Evolutionary conservation across 352 stramenopile species (phyloP), one percentile per base, ranked within the genome.

Genomic region (Thalassiosira oceanica): DNA sequence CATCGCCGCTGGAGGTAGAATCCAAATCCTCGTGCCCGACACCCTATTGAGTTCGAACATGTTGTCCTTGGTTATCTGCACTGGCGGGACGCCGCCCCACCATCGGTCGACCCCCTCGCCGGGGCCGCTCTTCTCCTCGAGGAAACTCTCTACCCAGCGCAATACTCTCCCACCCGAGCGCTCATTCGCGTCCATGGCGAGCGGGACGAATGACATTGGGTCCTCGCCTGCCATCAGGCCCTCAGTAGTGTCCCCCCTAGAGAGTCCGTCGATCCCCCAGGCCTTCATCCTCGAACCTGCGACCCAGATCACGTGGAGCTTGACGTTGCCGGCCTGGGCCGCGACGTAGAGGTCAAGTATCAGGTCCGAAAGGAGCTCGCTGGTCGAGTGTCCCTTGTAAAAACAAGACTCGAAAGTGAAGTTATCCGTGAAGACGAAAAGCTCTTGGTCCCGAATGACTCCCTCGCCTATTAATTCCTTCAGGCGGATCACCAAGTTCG

Each of bases 361-460:
- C 2, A 61, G 23, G 1, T 51, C 5, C 0, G 16, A n/a, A 4
- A 66, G 33, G 6, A 50, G 44, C 0, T 23, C 1, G 0, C 24
- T 49, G 2, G 16, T 21, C 3, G 31, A 63, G 24, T 57, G 26
- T 3, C 62, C 62, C 29, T 73, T 73, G n/a, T 48, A 66, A 8
- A 52, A 66, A 1, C 7, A 28, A 16, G 41, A 24, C 23, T 78
- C 60, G 46, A 64, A 68, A 0, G 27, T 24, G 3, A 10, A 31
- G 29, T 78, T 78, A 39, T 78, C 60, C 3, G 67, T 78, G 24
- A 72, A 39, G 1, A 73, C 28, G 26, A 66, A 78, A 2, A 73
- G 13, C 28, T 73, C 58, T 8, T 10, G 7, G n/a, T 45, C 43
- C 10, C 21, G 1, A 8, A 70, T 1, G 15, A n/a, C 43, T 0